Percentiles rank a stretch among this genome's conserved stretches.
phyloP scores from a whole-genome alignment of 495 filamentous ascomycete species.

The Penicillium salamii region DNA sequence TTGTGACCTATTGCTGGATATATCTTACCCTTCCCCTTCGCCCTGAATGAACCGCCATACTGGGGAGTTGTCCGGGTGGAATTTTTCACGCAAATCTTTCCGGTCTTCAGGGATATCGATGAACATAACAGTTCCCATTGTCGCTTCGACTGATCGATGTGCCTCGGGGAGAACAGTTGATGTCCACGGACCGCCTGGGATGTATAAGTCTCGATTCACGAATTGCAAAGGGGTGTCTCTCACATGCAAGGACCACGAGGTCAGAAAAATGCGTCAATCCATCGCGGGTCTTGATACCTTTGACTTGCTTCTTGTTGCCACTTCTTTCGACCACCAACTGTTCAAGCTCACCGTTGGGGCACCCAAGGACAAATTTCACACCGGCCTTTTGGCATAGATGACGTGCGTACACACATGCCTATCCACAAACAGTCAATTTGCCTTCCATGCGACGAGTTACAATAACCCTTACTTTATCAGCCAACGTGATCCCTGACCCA shows the following conservation, averaged over 20 bases:
- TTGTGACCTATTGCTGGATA: neutral
- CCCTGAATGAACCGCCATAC: slow-evolving; percentile 15
- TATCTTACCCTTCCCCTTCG: slow-evolving; percentile 13
- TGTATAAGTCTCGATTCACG: too few species aligned
- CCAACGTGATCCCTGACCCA: slow-evolving; percentile 13
- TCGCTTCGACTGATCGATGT: slow-evolving; percentile 13
- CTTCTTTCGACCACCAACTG: slow-evolving; percentile 2
- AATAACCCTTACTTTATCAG: slow-evolving; percentile 9
- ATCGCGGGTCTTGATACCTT: slow-evolving; percentile 13
- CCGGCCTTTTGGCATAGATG: slow-evolving; percentile 15
- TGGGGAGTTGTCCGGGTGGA: slow-evolving; percentile 13
- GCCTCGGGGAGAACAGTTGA: slow-evolving; percentile 13
- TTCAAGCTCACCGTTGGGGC: slow-evolving; percentile 11
- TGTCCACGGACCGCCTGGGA: slow-evolving; percentile 13
- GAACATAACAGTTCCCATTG: slow-evolving; percentile 15
- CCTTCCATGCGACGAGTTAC: neutral
- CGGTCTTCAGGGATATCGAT: slow-evolving; percentile 7
- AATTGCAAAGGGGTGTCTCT: neutral
- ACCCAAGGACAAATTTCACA: slow-evolving; percentile 16
- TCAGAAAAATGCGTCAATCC: slow-evolving; percentile 12
- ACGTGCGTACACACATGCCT: slow-evolving; percentile 18
- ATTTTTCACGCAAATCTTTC: slow-evolving; percentile 11
- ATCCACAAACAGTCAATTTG: neutral
- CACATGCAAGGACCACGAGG: slow-evolving; percentile 15
- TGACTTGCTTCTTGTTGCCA: slow-evolving; percentile 4